Conservation (phyloP, 78 protist species). For the Monosiga brevicollis region DNA sequence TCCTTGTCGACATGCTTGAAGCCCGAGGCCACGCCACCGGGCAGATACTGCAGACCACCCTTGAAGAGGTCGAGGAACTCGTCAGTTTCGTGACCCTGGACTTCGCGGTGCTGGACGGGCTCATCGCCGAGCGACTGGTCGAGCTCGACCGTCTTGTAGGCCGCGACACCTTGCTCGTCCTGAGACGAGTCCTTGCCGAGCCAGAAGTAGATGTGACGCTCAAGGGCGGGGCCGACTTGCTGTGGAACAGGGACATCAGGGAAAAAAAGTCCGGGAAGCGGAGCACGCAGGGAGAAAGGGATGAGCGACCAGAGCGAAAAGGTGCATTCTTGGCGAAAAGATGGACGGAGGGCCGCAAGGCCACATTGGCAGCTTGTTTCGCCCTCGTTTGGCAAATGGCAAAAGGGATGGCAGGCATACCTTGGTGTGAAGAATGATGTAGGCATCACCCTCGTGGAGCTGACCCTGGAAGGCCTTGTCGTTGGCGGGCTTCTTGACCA, state of each 20-base stretch:
- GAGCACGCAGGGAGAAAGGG: too few species aligned
- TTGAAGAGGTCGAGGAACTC: constrained; percentile 25
- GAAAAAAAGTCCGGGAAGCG: too few species aligned
- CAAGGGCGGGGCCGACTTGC: neutral
- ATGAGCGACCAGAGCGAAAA: too few species aligned
- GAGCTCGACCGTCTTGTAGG: constrained; percentile 63
- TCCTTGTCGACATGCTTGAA: constrained; percentile 37
- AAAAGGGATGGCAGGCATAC: neutral
- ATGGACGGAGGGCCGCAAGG: too few species aligned
- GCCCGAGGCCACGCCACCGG: constrained; percentile 51
- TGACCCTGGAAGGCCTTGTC: neutral
- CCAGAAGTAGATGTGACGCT: constrained; percentile 29
- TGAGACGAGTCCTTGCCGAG: constrained; percentile 5
- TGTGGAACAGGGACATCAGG: too few species aligned
- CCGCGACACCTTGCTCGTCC: constrained; percentile 63
- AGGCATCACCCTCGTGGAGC: constrained; percentile 7
- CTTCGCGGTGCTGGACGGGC: constrained; percentile 49
- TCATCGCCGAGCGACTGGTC: constrained; percentile 27
- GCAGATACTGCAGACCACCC: constrained; percentile 8
- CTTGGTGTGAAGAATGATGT: constrained; percentile 1
- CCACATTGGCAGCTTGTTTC: too few species aligned
- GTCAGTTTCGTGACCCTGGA: constrained; percentile 36
- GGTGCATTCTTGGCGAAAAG: too few species aligned
- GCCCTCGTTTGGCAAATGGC: too few species aligned
- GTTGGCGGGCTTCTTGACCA: neutral